Evolutionary conservation across 495 filamentous ascomycete genomes (phyloP).

Genomic region (Aspergillus homomorphus): DNA sequence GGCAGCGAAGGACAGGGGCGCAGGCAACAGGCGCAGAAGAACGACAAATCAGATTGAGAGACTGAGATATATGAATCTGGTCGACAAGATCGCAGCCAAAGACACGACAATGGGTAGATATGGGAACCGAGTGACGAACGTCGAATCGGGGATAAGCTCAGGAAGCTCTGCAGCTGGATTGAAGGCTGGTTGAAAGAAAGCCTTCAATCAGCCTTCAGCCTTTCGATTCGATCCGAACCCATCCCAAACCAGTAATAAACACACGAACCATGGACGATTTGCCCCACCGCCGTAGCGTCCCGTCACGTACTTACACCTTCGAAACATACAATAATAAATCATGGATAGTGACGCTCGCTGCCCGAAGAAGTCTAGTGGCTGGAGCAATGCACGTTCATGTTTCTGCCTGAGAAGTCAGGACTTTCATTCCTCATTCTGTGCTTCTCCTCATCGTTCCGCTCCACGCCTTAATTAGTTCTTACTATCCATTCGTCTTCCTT

Average conservation of each 20-base stretch:
- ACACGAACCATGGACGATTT: constrained; percentile 10
- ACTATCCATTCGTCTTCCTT: no score
- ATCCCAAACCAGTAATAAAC: constrained; percentile 4
- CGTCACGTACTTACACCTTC: background rate
- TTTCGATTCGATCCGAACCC: background rate
- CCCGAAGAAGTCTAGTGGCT: background rate
- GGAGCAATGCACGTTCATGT: background rate
- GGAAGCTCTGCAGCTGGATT: background rate
- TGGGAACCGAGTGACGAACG: background rate
- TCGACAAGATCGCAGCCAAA: background rate
- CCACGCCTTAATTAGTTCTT: background rate
- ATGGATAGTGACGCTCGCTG: no score
- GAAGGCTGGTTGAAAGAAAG: background rate
- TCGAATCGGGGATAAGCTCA: no score
- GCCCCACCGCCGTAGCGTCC: constrained; percentile 3
- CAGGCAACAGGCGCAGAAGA: constrained; percentile 3
- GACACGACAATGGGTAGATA: no score
- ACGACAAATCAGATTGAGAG: background rate
- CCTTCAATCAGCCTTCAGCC: constrained; percentile 1
- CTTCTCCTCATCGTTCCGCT: background rate
- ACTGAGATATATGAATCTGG: background rate
- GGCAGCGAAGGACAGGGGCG: constrained; percentile 16
- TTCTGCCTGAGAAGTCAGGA: background rate
- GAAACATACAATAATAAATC: background rate
- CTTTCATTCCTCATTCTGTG: background rate